phyloP scores from a whole-genome alignment of 1,284 basidiomycete genomes.

The Ustilago nuda region DNA sequence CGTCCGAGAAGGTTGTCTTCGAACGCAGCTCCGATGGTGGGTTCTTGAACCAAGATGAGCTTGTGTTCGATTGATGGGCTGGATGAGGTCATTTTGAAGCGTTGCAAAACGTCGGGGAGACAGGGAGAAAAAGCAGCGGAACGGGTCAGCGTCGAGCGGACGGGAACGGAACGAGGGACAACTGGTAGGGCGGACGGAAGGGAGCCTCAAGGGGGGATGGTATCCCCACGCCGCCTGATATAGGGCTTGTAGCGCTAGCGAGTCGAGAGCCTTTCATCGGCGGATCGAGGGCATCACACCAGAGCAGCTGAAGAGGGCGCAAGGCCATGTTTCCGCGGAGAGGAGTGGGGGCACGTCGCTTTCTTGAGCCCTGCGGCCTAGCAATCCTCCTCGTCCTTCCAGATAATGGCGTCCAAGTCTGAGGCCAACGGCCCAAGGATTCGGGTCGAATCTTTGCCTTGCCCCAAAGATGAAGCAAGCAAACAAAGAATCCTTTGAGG shows the following conservation, averaged over 20 bases:
- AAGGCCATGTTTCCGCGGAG: not conserved
- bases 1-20: constrained; percentile 50
- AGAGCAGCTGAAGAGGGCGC: not conserved
- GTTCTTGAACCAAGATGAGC: constrained; percentile 48
- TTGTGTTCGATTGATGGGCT: constrained; percentile 26
- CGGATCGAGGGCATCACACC: not conserved
- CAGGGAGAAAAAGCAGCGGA: not conserved
- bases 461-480: constrained; percentile 2
- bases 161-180: not conserved
- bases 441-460: not conserved
- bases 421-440: not conserved
- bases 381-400: not conserved
- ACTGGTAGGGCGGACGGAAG: not conserved
- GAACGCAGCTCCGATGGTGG: constrained; percentile 52
- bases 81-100: constrained; percentile 11
- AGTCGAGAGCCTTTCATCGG: not conserved
- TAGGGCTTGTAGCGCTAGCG: not conserved
- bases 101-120: not conserved
- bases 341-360: not conserved
- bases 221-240: not conserved
- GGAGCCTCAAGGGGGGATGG: not conserved
- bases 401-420: not conserved
- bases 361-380: not conserved
- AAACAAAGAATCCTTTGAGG: not conserved
- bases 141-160: not conserved